These are phyloP conservation scores for Eragrostis nindensis DNA, from an alignment of 176 grass and related monocot species.

Conservation along the genomic window DNA sequence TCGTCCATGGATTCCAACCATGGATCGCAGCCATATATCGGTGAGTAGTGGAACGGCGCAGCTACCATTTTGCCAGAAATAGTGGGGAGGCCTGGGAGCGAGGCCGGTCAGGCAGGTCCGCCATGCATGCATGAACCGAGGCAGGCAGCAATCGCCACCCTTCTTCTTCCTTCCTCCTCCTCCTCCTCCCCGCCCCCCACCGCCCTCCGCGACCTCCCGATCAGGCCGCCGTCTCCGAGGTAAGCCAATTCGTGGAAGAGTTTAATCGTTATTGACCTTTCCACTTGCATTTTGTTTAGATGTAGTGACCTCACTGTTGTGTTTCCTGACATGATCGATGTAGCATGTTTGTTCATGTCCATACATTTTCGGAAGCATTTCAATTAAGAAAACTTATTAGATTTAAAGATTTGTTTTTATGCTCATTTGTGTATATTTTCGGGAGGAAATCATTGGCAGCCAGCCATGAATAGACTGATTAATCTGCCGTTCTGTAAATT, in stretches of 20 bases:
- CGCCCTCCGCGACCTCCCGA: constrained; percentile 17
- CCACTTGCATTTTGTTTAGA: neutral
- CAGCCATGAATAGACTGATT: neutral
- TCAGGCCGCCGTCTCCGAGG: constrained; percentile 34
- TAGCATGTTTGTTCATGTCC: neutral
- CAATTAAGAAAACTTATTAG: neutral
- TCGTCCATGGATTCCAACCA: neutral
- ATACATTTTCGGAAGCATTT: neutral
- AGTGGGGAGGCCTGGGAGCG: constrained; percentile 16
- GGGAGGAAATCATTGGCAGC: neutral
- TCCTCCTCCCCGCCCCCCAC: neutral
- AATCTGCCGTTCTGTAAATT: neutral
- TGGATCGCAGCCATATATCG: neutral
- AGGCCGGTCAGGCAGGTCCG: constrained; percentile 11
- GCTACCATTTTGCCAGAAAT: constrained; percentile 53
- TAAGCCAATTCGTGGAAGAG: neutral
- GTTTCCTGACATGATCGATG: neutral
- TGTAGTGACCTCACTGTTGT: neutral
- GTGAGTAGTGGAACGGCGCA: constrained; percentile 17
- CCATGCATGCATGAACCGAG: constrained; percentile 42
- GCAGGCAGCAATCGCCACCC: constrained; percentile 1
- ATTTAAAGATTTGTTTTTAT: neutral
- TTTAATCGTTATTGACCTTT: no score
- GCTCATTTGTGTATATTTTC: no score
- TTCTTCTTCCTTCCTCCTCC: constrained; percentile 9